Conservation (phyloP, 306 rosid species). For the Glycine tomentella region DNA sequence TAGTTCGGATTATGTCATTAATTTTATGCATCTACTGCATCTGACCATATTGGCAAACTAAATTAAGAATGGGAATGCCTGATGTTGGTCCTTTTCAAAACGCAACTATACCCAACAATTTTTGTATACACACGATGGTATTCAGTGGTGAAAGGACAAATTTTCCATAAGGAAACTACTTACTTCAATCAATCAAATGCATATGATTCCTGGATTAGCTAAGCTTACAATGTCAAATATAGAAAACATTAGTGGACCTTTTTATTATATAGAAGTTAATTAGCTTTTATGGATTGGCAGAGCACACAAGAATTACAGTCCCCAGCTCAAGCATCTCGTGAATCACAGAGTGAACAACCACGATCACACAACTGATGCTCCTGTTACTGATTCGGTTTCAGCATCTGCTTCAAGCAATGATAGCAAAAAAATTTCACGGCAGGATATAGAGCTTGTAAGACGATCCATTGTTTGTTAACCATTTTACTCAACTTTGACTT, state of each 20-base stretch:
- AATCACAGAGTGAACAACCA: conserved; percentile 60
- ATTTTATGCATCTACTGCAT: background rate
- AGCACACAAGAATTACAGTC: conserved; percentile 64
- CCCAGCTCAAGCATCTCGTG: conserved; percentile 66
- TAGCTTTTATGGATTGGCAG: conserved; percentile 47
- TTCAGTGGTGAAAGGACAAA: background rate
- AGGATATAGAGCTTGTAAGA: conserved; percentile 84
- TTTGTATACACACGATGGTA: background rate
- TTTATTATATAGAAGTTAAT: background rate
- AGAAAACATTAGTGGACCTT: background rate
- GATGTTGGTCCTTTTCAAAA: no score
- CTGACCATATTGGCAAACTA: background rate
- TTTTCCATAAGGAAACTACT: background rate
- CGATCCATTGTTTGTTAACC: conserved; percentile 2
- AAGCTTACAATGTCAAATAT: no score
- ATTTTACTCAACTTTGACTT: background rate
- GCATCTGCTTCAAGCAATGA: conserved; percentile 73
- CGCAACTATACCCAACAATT: background rate
- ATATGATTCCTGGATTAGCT: background rate
- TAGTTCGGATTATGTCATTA: background rate
- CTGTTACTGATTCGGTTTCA: conserved; percentile 67
- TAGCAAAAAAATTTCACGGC: conserved; percentile 72
- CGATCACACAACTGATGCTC: conserved; percentile 66
- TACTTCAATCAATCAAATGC: conserved; percentile 19
- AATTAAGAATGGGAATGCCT: no score